Evolutionary conservation across 176 grass and related monocot species (phyloP), one percentile per base, ranked within the genome.

Genomic region (Triticum turgidum): DNA sequence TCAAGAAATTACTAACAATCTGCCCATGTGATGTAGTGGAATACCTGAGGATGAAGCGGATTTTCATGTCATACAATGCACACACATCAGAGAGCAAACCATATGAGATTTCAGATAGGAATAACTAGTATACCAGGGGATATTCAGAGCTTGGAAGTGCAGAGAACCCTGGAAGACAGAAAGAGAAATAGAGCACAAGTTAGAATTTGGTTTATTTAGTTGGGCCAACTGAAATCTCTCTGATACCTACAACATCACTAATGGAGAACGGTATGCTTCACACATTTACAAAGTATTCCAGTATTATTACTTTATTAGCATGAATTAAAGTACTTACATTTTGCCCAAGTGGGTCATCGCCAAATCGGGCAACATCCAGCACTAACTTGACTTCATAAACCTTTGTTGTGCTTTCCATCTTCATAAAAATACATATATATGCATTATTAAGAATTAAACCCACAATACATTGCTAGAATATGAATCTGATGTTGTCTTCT

Each of bases 341-440:
- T 58, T 84, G 77, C 79, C 84, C 82, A 54, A 98, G 88, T 75
- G 88, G 86, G 61, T 94, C 90, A 0, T 89, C 88, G 61, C 90
- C 90, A 63, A 89, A 37, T 76, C 84, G 72, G 85, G 86, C 88
- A 89, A 92, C 77, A 77, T 94, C 54, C 66, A 98, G 68, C 82
- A 98, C 88, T 34, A 95, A 95, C 42, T 88, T 94, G 49, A 88
- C 93, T 29, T 84, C 76, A 86, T 95, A 89, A 67, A 76, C 37
- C 47, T 89, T 91, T 68, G 96, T 65, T 69, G 79, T 61, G 78
- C 42, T 84, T 38, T 76, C 84, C 93, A 98, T 98, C 93, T 98
- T 95, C 86, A 90, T 41, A 68, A 18, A 89, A 67, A n/a, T 32
- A 18, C 5, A 51, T 52, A 38, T 0, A 85, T 64, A 39, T 81